Percentiles rank a stretch among this genome's conserved stretches.
phyloP scores from a whole-genome alignment of 1,139 yeast genomes.

The Blastobotrys proliferans region DNA sequence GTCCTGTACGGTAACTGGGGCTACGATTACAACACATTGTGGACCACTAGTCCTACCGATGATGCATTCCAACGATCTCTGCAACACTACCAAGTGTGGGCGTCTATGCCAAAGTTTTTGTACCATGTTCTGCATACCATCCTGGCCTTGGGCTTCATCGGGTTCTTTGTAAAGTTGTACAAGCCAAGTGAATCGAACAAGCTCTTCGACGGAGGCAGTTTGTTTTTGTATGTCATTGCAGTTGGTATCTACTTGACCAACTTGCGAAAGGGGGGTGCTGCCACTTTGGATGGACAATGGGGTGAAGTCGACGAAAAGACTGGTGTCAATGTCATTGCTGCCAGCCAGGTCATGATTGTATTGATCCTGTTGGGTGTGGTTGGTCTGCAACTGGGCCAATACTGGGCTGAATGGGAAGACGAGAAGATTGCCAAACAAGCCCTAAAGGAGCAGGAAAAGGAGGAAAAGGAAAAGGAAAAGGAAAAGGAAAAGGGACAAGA shows the following conservation, averaged over 20 bases:
- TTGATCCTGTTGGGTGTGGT: constrained; percentile 72
- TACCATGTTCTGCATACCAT: constrained; percentile 60
- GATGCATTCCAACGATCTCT: constrained; percentile 58
- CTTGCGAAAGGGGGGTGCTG: constrained; percentile 72
- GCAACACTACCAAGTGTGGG: constrained; percentile 72
- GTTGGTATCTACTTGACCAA: constrained; percentile 81
- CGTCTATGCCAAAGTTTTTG: constrained; percentile 54
- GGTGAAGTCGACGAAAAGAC: constrained; percentile 87
- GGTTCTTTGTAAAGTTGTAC: constrained; percentile 73
- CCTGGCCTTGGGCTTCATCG: constrained; percentile 60
- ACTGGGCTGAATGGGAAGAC: constrained; percentile 81
- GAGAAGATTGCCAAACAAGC: constrained; percentile 34
- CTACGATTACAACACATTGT: constrained; percentile 75
- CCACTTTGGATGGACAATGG: constrained; percentile 73
- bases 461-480: constrained; percentile 27
- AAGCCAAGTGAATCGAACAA: constrained; percentile 80
- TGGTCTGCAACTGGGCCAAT: constrained; percentile 81
- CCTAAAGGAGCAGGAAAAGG: constrained; percentile 31
- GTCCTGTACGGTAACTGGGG: constrained; percentile 74
- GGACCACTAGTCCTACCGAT: constrained; percentile 50
- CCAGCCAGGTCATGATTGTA: constrained; percentile 75
- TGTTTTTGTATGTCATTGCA: constrained; percentile 65
- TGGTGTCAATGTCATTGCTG: constrained; percentile 89
- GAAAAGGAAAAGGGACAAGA: constrained; percentile 3
- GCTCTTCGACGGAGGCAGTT: constrained; percentile 84